These are phyloP conservation scores for Hanseniaspora guilliermondii DNA, from an alignment of 805 yeast species.

Conservation along the genomic window DNA sequence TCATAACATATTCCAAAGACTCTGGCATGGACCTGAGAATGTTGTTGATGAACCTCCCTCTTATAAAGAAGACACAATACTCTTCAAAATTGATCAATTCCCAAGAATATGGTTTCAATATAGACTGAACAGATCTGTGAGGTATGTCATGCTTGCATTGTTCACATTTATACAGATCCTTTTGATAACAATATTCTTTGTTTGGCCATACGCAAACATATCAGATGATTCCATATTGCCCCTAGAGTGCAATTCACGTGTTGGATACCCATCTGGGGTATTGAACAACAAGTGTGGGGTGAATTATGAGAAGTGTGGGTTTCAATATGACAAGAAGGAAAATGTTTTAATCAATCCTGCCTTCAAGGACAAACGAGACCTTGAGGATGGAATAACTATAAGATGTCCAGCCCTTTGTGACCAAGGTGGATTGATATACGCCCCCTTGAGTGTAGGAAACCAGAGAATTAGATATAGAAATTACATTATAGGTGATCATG, in stretches of 20 bases:
- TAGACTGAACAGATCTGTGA: constrained; percentile 33
- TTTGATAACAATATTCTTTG: constrained; percentile 29
- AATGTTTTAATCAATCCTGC: neutral
- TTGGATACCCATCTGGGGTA: constrained; percentile 29
- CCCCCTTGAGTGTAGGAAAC: constrained; percentile 63
- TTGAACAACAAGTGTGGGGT: constrained; percentile 53
- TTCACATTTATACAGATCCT: constrained; percentile 36
- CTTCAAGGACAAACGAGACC: neutral
- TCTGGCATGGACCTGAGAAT: constrained; percentile 47
- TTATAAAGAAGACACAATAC: constrained; percentile 21
- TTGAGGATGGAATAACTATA: constrained; percentile 34
- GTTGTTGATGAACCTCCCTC: constrained; percentile 39
- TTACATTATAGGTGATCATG: constrained; percentile 69
- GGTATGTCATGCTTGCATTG: constrained; percentile 34
- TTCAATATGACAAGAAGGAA: neutral
- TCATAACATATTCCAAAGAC: constrained; percentile 21
- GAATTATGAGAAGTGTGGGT: constrained; percentile 45
- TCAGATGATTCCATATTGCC: constrained; percentile 29
- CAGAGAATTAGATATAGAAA: constrained; percentile 55
- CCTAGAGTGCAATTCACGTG: constrained; percentile 27
- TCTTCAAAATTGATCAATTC: constrained; percentile 31
- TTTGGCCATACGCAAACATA: constrained; percentile 16
- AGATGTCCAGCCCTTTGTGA: constrained; percentile 86
- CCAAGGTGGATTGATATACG: constrained; percentile 61
- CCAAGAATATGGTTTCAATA: constrained; percentile 30